phyloP scores from a whole-genome alignment of 2,329 filamentous ascomycete species.

The Venturia pyrina region DNA sequence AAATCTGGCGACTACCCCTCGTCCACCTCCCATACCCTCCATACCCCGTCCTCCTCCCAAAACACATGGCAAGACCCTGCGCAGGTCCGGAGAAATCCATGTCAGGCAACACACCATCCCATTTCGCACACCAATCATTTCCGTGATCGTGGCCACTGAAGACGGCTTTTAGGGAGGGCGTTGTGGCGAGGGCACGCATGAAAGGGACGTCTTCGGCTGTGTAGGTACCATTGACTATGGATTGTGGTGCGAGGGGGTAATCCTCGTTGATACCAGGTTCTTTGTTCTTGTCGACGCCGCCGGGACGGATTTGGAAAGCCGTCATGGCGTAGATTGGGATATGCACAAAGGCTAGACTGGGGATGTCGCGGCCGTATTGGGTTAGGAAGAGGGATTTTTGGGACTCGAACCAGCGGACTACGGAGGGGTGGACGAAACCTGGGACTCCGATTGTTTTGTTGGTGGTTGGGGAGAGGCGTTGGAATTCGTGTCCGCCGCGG shows the following conservation, averaged over 20 bases:
- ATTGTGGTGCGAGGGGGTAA: slow-evolving; percentile 29
- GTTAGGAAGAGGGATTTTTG: slow-evolving; percentile 22
- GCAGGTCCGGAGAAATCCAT: slow-evolving; percentile 24
- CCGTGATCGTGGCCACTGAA: slow-evolving; percentile 58
- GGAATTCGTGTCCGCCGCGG: slow-evolving; percentile 46
- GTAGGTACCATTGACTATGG: slow-evolving; percentile 31
- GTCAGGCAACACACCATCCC: slow-evolving; percentile 22
- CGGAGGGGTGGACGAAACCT: slow-evolving; percentile 37
- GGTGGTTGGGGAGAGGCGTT: slow-evolving; percentile 22
- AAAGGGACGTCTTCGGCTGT: slow-evolving; percentile 47
- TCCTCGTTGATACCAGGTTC: slow-evolving; percentile 41
- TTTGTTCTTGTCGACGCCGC: slow-evolving; percentile 30
- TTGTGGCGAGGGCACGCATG: slow-evolving; percentile 50
- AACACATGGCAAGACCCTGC: slow-evolving; percentile 43
- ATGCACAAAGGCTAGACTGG: slow-evolving; percentile 46
- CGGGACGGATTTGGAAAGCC: slow-evolving; percentile 27
- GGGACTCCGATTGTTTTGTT: slow-evolving; percentile 22
- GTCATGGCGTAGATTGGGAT: slow-evolving; percentile 38
- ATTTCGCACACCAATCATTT: slow-evolving; percentile 36
- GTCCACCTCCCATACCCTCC: slow-evolving; percentile 59
- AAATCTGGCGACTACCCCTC: slow-evolving; percentile 49
- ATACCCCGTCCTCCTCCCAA: slow-evolving; percentile 58
- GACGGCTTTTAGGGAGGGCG: slow-evolving; percentile 44
- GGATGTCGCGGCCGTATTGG: slow-evolving; percentile 29
- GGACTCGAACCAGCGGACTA: slow-evolving; percentile 35